Base-by-base conservation (phyloP, 1,284 basidiomycete species). In the Inonotus hispidus region DNA sequence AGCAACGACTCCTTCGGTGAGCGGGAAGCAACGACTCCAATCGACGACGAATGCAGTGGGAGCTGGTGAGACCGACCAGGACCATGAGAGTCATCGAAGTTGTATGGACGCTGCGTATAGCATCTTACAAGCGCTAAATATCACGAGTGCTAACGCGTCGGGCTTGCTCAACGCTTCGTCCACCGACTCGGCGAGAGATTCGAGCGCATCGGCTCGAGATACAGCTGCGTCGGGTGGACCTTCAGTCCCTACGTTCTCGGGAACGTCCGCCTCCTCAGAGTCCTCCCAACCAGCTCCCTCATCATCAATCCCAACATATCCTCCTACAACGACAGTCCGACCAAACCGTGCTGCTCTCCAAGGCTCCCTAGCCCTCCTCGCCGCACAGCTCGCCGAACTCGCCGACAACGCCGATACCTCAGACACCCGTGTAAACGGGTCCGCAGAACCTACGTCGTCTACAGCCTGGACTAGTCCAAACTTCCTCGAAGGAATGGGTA, bases 71-170 rank as follows among this genome's bases (percentile, higher is more conserved):
- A 16, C 7, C 7, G 41, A 43, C 3, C 41, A 43, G n/a, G 71
- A 72, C 8, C 73, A 69, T 16, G 81, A 81, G 41, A 77, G 77
- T 38, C 65, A 60, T 32, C 77, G 77, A 57, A 83, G 86, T 62
- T 83, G 84, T 14, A 89, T 85, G 79, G 82, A 86, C 67, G 87
- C 88, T 0, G 88, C 88, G 16, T 85, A 90, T 66, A 86, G 82
- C 65, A 89, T 90, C 53, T 75, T 90, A 58, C 83, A 86, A 67
- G 84, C 85, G 2, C 88, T 90, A 73, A 88, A 89, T 70, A 87
- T 88, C 66, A 82, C 81, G 3, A 75, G 73, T 35, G 70, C 85
- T 59, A 63, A 38, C 57, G 63, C 64, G 41, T 23, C 64, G 39
- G 50, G 58, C 49, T 63, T 64, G 23, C 59, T 32, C 39, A 62